Conservation (phyloP, 2,329 filamentous ascomycete genomes). For the Pyrenochaeta sp. region DNA sequence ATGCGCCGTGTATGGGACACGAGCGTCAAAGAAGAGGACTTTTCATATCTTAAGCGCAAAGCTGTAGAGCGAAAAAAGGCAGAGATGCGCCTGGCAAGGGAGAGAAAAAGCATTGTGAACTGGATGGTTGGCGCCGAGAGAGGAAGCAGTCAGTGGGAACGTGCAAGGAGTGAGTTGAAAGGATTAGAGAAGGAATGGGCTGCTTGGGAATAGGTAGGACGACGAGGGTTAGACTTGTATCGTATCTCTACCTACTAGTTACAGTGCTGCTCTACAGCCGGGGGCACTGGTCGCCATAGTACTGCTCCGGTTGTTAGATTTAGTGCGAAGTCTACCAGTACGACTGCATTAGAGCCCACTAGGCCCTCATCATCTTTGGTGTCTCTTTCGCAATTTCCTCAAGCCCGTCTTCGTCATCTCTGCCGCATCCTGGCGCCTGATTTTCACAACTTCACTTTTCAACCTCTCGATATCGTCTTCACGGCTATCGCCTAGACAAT, state of each 20-base stretch:
- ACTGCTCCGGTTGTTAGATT: not conserved
- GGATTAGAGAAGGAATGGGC: slow-evolving; percentile 41
- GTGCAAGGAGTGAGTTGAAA: slow-evolving; percentile 34
- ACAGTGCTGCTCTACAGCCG: not conserved
- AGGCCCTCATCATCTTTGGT: no score
- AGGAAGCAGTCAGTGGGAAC: slow-evolving; percentile 34
- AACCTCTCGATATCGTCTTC: no score
- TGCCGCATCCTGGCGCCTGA: no score
- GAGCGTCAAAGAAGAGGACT: slow-evolving; percentile 72
- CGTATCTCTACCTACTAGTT: not conserved
- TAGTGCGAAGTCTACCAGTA: no score
- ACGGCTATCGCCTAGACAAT: no score
- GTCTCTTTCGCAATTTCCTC: no score
- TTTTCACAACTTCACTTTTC: no score
- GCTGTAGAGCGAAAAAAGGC: slow-evolving; percentile 60
- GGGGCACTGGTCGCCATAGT: not conserved
- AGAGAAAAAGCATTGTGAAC: slow-evolving; percentile 45
- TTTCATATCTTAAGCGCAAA: slow-evolving; percentile 68
- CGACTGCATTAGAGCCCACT: no score
- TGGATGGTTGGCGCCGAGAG: slow-evolving; percentile 35
- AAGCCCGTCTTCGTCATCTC: no score
- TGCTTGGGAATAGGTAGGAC: slow-evolving; percentile 35
- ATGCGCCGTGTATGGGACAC: slow-evolving; percentile 79
- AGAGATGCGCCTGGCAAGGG: slow-evolving; percentile 55
- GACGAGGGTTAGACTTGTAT: not conserved